Percentiles rank a stretch among this genome's conserved stretches.
phyloP scores from a whole-genome alignment of 192 early-diverging fungal genomes.

The Linderina pennispora region DNA sequence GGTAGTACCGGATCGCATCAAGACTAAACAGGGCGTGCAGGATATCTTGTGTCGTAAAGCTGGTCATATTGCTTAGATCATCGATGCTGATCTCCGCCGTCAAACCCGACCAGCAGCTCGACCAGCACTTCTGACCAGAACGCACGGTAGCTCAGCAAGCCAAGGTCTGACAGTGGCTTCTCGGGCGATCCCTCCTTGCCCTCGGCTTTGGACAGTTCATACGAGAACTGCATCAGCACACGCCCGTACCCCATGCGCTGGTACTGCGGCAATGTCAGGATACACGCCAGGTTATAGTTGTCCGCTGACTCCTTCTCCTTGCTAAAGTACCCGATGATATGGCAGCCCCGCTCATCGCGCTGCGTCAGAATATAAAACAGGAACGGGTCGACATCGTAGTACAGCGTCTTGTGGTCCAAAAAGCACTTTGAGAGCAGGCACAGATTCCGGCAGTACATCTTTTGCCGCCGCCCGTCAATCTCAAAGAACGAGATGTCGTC shows the following conservation, averaged over 20 bases:
- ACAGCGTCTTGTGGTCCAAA: conserved; percentile 98
- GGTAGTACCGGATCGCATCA: conserved; percentile 86
- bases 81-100: conserved; percentile 81
- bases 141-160: conserved; percentile 87
- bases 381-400: conserved; percentile 98
- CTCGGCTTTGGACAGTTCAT: conserved; percentile 92
- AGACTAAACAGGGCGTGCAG: conserved; percentile 84
- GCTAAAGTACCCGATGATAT: conserved; percentile 97
- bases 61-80: conserved; percentile 79
- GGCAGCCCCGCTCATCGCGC: conserved; percentile 78
- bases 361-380: conserved; percentile 94
- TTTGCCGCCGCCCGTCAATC: conserved; percentile 93
- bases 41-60: conserved; percentile 86
- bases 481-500: conserved; percentile 94
- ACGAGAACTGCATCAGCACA: conserved; percentile 93
- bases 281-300: conserved; percentile 98
- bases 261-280: conserved; percentile 94
- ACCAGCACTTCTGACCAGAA: conserved; percentile 94
- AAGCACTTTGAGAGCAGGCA: conserved; percentile 95
- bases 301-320: conserved; percentile 98
- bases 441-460: conserved; percentile 90
- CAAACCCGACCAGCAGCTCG: conserved; percentile 60
- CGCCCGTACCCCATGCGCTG: conserved; percentile 96
- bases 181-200: conserved; percentile 93
- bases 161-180: conserved; percentile 97